Evolutionary conservation across 768 basidiomycete genomes (phyloP).

Genomic region (Lactarius hatsudake): DNA sequence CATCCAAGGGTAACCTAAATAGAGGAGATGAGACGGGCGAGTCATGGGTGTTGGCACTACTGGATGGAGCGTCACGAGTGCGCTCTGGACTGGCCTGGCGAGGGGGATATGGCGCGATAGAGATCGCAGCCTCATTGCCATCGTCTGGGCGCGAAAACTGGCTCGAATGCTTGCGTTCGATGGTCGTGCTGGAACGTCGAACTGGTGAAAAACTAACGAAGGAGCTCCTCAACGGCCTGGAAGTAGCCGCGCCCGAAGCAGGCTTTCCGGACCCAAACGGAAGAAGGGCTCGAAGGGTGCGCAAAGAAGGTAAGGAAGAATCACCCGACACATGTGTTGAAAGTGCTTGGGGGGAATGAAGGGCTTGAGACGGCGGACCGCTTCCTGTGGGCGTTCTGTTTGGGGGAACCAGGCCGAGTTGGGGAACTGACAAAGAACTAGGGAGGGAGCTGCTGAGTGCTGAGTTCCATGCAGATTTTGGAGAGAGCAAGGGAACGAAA

Average conservation of each 20-base stretch:
- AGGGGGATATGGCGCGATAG: conserved; percentile 15
- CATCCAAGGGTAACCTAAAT: not conserved
- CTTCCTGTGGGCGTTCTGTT: conserved; percentile 28
- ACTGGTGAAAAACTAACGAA: conserved; percentile 52
- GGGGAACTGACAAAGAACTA: conserved; percentile 32
- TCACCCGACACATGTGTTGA: conserved; percentile 23
- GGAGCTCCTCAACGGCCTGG: conserved; percentile 28
- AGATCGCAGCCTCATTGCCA: conserved; percentile 15
- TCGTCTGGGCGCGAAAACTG: conserved; percentile 14
- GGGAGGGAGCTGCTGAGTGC: conserved; percentile 29
- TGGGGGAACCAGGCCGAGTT: conserved; percentile 34
- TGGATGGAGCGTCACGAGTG: not conserved
- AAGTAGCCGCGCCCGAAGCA: conserved; percentile 27
- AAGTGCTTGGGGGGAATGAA: conserved; percentile 25
- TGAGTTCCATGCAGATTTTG: conserved; percentile 28
- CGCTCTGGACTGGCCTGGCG: not conserved
- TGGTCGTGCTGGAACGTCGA: conserved; percentile 45
- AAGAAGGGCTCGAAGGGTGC: conserved; percentile 62
- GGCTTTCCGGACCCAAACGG: conserved; percentile 55
- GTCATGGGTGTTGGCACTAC: conserved; percentile 10
- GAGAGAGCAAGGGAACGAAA: conserved; percentile 34
- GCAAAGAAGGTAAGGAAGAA: conserved; percentile 44
- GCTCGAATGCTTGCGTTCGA: conserved; percentile 26
- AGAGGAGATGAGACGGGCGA: not conserved
- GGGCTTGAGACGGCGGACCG: conserved; percentile 31